Conservation (phyloP, 2,329 filamentous ascomycete genomes). For the Microdochium bolleyi region DNA sequence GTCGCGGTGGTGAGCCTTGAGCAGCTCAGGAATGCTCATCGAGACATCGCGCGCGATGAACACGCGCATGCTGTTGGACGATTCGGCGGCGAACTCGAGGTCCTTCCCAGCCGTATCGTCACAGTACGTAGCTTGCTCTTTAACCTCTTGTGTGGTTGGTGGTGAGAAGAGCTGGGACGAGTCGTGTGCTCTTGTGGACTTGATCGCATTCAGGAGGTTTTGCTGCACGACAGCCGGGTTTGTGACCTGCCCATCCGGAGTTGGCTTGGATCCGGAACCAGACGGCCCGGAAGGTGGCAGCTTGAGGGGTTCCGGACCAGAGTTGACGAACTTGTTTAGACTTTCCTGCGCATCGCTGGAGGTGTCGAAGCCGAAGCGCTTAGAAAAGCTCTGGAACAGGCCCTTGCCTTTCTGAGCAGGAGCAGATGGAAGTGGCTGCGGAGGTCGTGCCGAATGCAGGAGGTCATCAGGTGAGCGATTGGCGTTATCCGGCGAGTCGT, state of each 20-base stretch:
- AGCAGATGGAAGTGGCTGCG: conserved; percentile 23
- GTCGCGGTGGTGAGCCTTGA: conserved; percentile 49
- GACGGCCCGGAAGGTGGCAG: conserved; percentile 10
- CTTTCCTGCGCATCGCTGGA: conserved; percentile 32
- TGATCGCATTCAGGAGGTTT: conserved; percentile 70
- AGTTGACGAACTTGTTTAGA: conserved; percentile 35
- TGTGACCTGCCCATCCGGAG: conserved; percentile 31
- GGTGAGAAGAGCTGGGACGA: conserved; percentile 65
- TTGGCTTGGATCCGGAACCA: conserved; percentile 9
- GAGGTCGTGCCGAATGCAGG: conserved; percentile 13
- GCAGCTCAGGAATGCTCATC: conserved; percentile 43
- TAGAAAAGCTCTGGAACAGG: conserved; percentile 61
- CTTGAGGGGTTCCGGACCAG: conserved; percentile 9
- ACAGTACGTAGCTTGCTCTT: conserved; percentile 80
- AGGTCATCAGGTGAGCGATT: conserved; percentile 43
- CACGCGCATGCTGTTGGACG: conserved; percentile 65
- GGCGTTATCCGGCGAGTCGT: conserved; percentile 28
- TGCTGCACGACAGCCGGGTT: conserved; percentile 55
- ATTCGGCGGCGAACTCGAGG: conserved; percentile 61
- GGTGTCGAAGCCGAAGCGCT: conserved; percentile 59
- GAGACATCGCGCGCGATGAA: conserved; percentile 55
- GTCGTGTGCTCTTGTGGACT: conserved; percentile 69
- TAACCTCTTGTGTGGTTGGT: conserved; percentile 64
- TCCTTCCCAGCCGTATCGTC: conserved; percentile 69
- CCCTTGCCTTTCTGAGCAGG: conserved; percentile 38